Evolutionary conservation across 2,329 filamentous ascomycete species (phyloP).

Genomic region (Penicillium sp.): DNA sequence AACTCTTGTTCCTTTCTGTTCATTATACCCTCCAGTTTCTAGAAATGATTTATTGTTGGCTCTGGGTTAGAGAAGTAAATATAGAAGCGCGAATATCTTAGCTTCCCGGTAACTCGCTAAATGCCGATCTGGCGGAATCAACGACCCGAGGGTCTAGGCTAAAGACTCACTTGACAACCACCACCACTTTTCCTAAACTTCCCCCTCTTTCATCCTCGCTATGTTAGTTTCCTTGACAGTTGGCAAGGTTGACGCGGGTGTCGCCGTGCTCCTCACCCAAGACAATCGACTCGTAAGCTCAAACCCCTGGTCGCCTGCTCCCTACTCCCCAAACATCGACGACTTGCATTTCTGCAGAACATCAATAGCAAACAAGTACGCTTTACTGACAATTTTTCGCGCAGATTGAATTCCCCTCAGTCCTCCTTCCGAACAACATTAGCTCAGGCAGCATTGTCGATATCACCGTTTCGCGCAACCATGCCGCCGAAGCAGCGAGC

Average conservation of each 20-base stretch:
- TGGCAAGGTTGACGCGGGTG: constrained; percentile 98
- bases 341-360: background rate
- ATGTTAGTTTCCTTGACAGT: constrained; percentile 98
- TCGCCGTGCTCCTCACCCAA: constrained; percentile 92
- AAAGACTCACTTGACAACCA: constrained; percentile 17
- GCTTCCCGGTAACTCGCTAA: constrained; percentile 32
- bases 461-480: constrained; percentile 89
- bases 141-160: constrained; percentile 10
- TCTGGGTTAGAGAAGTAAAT: constrained; percentile 8
- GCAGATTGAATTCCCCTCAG: constrained; percentile 97
- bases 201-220: constrained; percentile 25
- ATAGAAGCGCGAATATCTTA: constrained; percentile 17
- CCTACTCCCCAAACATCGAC: constrained; percentile 8
- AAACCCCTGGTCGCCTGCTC: constrained; percentile 14
- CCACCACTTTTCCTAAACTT: constrained; percentile 5
- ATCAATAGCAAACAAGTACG: background rate
- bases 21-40: background rate
- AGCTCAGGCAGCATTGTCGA: constrained; percentile 96
- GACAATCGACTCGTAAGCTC: constrained; percentile 86
- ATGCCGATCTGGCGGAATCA: constrained; percentile 32
- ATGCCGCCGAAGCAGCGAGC: constrained; percentile 69
- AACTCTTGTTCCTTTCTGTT: background rate
- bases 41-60: background rate
- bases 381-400: constrained; percentile 1
- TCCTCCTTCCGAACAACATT: constrained; percentile 92